Conservation (phyloP, 306 rosid genomes). For the Sicyos edulis region DNA sequence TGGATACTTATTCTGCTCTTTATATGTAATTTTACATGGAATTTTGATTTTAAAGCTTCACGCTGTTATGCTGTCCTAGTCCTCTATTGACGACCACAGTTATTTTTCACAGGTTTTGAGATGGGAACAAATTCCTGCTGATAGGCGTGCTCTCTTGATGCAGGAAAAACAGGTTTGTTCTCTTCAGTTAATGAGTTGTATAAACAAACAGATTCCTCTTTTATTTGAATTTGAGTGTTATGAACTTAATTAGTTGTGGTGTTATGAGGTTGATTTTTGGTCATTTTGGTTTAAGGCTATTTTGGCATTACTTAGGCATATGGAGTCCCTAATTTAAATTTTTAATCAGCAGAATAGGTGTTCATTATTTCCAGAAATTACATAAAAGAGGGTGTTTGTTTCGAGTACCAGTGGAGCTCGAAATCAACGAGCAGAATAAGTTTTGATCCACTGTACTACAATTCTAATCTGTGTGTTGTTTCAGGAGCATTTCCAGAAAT, state of each 20-base stretch:
- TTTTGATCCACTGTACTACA: neutral
- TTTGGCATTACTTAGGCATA: no score
- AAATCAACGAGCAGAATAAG: no score
- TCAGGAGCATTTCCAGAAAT: conserved; percentile 82
- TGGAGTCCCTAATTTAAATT: no score
- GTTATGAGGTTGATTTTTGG: neutral
- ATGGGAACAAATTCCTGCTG: conserved; percentile 95
- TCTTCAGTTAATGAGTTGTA: conserved; percentile 13
- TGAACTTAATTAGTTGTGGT: neutral
- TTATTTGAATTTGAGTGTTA: neutral
- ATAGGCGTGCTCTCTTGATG: conserved; percentile 74
- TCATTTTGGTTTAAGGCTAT: no score
- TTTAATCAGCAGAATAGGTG: no score
- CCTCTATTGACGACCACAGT: conserved; percentile 20
- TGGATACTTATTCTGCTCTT: neutral
- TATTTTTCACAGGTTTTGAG: conserved; percentile 53
- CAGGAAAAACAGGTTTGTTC: conserved; percentile 80
- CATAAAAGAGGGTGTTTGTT: no score
- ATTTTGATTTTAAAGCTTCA: neutral
- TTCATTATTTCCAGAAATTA: no score
- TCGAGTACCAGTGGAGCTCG: no score
- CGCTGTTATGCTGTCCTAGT: neutral
- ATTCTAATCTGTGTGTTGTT: neutral
- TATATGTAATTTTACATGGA: conserved; percentile 3
- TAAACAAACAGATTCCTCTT: neutral